Evolutionary conservation across 2,329 filamentous ascomycete genomes (phyloP), one percentile per base, ranked within the genome.

Genomic region (Metarhizium robertsii): DNA sequence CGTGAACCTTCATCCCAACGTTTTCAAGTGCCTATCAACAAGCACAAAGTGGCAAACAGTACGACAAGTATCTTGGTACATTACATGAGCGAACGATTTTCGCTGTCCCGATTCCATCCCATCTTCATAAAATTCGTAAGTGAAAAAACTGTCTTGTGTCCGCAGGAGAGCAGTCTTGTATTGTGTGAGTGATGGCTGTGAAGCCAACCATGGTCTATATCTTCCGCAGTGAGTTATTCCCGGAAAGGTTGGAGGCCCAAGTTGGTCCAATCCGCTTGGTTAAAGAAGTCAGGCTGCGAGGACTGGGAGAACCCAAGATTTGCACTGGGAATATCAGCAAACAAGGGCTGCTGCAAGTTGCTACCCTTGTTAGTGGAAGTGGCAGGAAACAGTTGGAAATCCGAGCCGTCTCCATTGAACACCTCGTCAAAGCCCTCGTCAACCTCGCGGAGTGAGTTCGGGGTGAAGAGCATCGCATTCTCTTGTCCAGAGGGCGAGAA

Each of bases 401-500:
- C 86, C 11, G 68, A 71, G n/a, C 73, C 72, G 29, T 75, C 71
- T 10, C 67, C 72, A n/a, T 67, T 71, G 50, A 70, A 71, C 36
- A 72, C 70, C 34, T 85, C 84, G 45, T 81, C 79, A 61, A 84
- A 87, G 43, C 78, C 79, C 63, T 90, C 86, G 58, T 90, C 86
- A 30, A 83, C 75, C 29, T 82, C 79, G 18, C 74, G 73, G 57
- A 83, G 69, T 0, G 84, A 85, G 46, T 78, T 77, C 50, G 87
- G 84, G 10, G 86, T 87, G 69, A 79, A 87, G 36, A 90, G 77
- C 73, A 88, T 87, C 1, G 83, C 73, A 57, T 86, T 84, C 40
- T 80, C 78, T 62, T 89, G 86, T 5, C 84, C 87, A 54, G 78
- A 76, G 8, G 86, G 86, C 3, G 87, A 90, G 58, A 90, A 79